Evolutionary conservation across 257 asterid species (phyloP).

Genomic region (Penstemon davidsonii): DNA sequence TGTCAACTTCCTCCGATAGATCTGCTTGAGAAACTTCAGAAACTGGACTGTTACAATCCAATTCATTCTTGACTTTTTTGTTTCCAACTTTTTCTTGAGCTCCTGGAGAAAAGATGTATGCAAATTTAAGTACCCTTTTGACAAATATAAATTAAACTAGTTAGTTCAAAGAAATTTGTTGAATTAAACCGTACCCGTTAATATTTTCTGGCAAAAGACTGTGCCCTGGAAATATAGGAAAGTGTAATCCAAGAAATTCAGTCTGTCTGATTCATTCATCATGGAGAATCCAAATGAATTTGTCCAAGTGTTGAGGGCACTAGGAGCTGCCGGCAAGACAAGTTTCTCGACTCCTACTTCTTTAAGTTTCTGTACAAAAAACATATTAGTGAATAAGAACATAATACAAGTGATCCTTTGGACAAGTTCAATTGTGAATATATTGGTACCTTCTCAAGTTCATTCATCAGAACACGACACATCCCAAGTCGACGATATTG

Average conservation of each 20-base stretch:
- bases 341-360: conserved; percentile 83
- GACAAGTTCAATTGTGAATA: too few species aligned
- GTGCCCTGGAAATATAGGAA: conserved; percentile 87
- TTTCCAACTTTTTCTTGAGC: neutral
- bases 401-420: neutral
- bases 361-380: conserved; percentile 53
- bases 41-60: conserved; percentile 1
- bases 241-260: conserved; percentile 49
- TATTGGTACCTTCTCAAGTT: conserved; percentile 74
- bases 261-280: conserved; percentile 59
- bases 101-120: neutral
- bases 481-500: conserved; percentile 87
- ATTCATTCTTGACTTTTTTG: neutral
- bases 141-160: neutral
- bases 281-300: conserved; percentile 68
- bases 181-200: conserved; percentile 18
- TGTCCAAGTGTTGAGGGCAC: conserved; percentile 72
- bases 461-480: conserved; percentile 85
- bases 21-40: conserved; percentile 18
- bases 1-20: neutral
- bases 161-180: neutral
- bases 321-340: conserved; percentile 81
- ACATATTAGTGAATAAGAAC: conserved; percentile 2
- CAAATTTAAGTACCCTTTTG: neutral
- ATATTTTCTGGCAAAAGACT: conserved; percentile 66